These are phyloP conservation scores for Cinnamomum micranthum DNA, from an alignment of 164 flowering plant genomes.

Conservation along the genomic window DNA sequence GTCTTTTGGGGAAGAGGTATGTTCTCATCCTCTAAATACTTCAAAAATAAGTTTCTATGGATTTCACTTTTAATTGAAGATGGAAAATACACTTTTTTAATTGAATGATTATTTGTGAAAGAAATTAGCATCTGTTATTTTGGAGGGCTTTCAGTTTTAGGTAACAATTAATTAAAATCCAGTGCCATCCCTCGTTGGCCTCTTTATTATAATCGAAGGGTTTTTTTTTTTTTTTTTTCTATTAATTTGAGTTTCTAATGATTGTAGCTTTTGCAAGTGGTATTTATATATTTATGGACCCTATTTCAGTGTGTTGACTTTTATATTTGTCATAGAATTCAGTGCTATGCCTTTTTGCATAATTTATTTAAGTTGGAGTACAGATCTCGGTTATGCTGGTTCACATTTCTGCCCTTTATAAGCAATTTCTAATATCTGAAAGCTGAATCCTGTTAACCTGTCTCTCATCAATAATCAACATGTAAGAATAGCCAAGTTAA, in stretches of 20 bases:
- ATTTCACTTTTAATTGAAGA: not conserved
- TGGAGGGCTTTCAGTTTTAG: no score
- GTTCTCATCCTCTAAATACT: constrained; percentile 3
- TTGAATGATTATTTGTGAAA: no score
- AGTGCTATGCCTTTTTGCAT: not conserved
- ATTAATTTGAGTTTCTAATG: no score
- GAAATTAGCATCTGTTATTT: no score
- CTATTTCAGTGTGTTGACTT: not conserved
- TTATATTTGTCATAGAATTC: not conserved
- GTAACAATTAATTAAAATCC: not conserved
- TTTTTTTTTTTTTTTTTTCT: no score
- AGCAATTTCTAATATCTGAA: not conserved
- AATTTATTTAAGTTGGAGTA: not conserved
- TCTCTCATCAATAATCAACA: not conserved
- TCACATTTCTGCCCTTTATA: not conserved
- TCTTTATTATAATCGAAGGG: no score
- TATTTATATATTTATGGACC: not conserved
- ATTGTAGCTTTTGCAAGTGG: not conserved
- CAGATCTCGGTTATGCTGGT: not conserved
- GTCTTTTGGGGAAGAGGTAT: constrained; percentile 94
- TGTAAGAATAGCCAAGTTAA: no score
- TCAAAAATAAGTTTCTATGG: not conserved
- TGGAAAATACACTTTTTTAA: no score
- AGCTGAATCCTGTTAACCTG: not conserved
- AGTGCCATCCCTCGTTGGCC: not conserved